phyloP scores from a whole-genome alignment of 495 filamentous ascomycete species.

The Aspergillus asperescens region DNA sequence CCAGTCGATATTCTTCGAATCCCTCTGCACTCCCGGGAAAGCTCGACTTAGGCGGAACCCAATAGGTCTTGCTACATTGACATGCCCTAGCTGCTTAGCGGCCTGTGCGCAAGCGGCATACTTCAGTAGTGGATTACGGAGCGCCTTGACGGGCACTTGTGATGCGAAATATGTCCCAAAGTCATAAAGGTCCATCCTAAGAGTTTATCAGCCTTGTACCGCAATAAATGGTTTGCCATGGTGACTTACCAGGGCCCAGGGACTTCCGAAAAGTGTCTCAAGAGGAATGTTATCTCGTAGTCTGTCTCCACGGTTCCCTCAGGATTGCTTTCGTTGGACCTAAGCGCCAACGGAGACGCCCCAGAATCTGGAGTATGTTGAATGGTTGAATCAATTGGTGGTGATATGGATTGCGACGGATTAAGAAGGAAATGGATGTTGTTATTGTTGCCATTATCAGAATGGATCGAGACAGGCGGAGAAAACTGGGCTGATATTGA shows the following conservation, averaged over 20 bases:
- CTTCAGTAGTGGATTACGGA: constrained; percentile 52
- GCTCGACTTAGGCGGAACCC: constrained; percentile 46
- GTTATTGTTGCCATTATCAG: constrained; percentile 39
- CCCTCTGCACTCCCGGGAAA: constrained; percentile 48
- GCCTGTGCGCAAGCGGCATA: constrained; percentile 58
- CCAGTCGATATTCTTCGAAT: constrained; percentile 46
- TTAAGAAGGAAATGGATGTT: constrained; percentile 57
- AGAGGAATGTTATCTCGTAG: constrained; percentile 54
- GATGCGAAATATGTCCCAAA: constrained; percentile 55
- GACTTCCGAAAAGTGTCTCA: constrained; percentile 58
- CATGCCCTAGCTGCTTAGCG: constrained; percentile 56
- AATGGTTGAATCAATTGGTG: constrained; percentile 43
- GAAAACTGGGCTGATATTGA: constrained; percentile 34
- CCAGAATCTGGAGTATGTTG: constrained; percentile 30
- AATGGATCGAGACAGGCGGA: constrained; percentile 35
- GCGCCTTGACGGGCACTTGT: constrained; percentile 52
- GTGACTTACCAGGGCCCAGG: constrained; percentile 51
- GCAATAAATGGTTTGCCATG: not conserved
- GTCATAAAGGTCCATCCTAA: constrained; percentile 63
- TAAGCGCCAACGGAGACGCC: constrained; percentile 27
- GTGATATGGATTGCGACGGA: constrained; percentile 45
- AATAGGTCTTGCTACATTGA: constrained; percentile 47
- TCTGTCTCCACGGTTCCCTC: constrained; percentile 42
- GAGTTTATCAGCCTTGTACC: constrained; percentile 14
- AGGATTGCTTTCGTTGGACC: constrained; percentile 16